Evolutionary conservation across 805 yeast species (phyloP), one percentile per base, ranked within the genome.

Genomic region (Helenozyma rhizophorensis): DNA sequence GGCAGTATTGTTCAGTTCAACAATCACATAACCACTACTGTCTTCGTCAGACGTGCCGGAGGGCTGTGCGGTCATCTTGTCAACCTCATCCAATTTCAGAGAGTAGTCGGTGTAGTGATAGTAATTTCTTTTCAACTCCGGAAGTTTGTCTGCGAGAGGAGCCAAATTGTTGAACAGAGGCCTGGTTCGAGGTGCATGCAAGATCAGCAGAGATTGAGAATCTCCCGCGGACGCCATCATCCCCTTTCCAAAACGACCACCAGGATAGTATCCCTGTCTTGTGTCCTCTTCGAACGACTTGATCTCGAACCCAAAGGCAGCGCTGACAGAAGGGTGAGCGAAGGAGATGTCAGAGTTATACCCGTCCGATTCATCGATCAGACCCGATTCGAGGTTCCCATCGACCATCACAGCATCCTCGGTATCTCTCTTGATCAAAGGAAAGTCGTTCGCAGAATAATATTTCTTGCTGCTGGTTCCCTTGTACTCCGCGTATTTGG

Each of bases 311-410:
- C 71, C 78, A 46, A 60, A 62, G 29, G 69, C 65, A 3, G 72
- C 76, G 14, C 73, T 62, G 5, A 72, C 51, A 30, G 66, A 66
- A 0, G 80, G 79, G 38, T 71, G 68, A 1, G 80, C 78, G 15
- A 72, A 43, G 0, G 80, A 74, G 3, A 72, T 53, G 41, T 67
- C 74, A 0, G 77, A 68, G 17, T 62, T 66, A 41, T 60, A 63
- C 2, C 64, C 75, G 22, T 54, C 65, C n/a, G 16, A 14, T 6
- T 31, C 26, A 7, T 32, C 37, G 15, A 9, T 25, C 9, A 9
- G 29, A 6, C n/a, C 17, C 22, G 22, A 17, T 10, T 36, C 31
- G 14, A 32, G 9, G 23, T 33, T 33, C 4, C 34, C 40, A 27
- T 49, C 47, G 26, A 50, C 40, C 28, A 50, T 30, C 1, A 46